These are phyloP conservation scores for Blastocladiella emersonii DNA, from an alignment of 371 early-diverging fungal species.

Conservation along the genomic window DNA sequence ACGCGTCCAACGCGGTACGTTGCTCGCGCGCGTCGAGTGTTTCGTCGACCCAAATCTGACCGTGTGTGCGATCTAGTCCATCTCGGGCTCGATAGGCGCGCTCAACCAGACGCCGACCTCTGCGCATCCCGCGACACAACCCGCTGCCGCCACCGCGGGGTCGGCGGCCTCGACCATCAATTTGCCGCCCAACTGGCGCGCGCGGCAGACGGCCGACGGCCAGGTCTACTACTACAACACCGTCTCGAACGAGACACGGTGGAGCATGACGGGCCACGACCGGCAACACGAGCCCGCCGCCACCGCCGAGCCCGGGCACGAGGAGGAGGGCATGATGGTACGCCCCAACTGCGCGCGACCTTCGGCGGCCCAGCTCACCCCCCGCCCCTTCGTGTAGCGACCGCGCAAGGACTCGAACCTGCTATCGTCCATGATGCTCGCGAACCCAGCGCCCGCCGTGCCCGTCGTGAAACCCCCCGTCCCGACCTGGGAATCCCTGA, in stretches of 20 bases:
- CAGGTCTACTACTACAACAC: conserved; percentile 1
- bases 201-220: background rate
- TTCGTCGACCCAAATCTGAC: too few species aligned
- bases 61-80: too few species aligned
- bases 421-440: background rate
- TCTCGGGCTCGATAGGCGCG: too few species aligned
- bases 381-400: background rate
- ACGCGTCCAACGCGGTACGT: too few species aligned
- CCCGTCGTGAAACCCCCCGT: background rate
- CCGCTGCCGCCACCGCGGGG: background rate
- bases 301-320: too few species aligned
- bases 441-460: background rate
- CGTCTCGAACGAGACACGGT: background rate
- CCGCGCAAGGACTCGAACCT: background rate
- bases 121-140: background rate
- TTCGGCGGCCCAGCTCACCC: background rate
- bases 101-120: background rate
- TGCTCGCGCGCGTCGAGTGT: too few species aligned
- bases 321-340: background rate
- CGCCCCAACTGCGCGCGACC: background rate
- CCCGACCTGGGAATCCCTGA: conserved; percentile 2
- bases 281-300: background rate
- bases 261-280: background rate
- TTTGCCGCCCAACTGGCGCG: background rate
- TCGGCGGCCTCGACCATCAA: background rate